phyloP scores from a whole-genome alignment of 768 basidiomycete species.

The Pleurotus sapidus region DNA sequence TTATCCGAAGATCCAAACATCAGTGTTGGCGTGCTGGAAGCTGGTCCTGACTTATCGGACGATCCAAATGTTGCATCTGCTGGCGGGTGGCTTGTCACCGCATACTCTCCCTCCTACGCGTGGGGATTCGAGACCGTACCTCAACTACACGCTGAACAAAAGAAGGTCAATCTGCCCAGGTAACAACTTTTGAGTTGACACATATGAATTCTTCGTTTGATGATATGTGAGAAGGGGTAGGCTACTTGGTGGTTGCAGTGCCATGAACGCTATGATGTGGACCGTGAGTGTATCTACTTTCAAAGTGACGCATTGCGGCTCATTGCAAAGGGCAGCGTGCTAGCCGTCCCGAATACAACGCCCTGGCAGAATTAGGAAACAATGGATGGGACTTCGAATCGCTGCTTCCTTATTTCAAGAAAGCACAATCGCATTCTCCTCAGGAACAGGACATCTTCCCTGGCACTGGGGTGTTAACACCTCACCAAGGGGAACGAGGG shows the following conservation, averaged over 20 bases:
- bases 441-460: slow-evolving; percentile 6
- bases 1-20: slow-evolving; percentile 21
- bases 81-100: slow-evolving; percentile 6
- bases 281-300: not conserved
- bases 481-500: not conserved
- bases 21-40: slow-evolving; percentile 26
- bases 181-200: not conserved
- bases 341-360: slow-evolving; percentile 14
- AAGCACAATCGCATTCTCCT: slow-evolving; percentile 4
- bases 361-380: slow-evolving; percentile 19
- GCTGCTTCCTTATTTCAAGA: slow-evolving; percentile 16
- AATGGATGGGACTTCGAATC: slow-evolving; percentile 20
- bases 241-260: slow-evolving; percentile 15
- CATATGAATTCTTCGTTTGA: not conserved
- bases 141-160: slow-evolving; percentile 5
- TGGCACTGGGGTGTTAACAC: not conserved
- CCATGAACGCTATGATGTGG: slow-evolving; percentile 10
- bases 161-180: slow-evolving; percentile 12
- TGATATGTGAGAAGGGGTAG: slow-evolving; percentile 11
- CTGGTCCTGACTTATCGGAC: slow-evolving; percentile 19
- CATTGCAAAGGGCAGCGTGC: slow-evolving; percentile 6
- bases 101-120: slow-evolving; percentile 10
- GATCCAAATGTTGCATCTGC: slow-evolving; percentile 15
- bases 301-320: too few relatives aligned
- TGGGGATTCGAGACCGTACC: slow-evolving; percentile 14